Percentiles rank a stretch among this genome's conserved stretches.
phyloP scores from a whole-genome alignment of 306 rosid species.

The Fragaria ananassa region DNA sequence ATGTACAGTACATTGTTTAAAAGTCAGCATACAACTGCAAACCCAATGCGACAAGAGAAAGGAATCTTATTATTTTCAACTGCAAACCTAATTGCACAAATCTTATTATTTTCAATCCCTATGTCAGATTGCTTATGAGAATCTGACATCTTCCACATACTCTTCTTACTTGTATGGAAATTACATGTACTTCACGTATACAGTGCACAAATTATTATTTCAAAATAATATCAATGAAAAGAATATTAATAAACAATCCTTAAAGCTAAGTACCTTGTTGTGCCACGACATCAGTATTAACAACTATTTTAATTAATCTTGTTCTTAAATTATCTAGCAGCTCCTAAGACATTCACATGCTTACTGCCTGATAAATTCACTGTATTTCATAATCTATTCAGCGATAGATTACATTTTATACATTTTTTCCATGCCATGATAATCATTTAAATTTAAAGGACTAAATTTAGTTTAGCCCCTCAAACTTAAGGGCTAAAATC shows the following conservation, averaged over 20 bases:
- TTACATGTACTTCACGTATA: not conserved
- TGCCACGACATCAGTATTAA: not conserved
- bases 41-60: not conserved
- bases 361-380: not conserved
- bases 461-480: too few species aligned
- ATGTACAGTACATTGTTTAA: not conserved
- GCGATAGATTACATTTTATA: not conserved
- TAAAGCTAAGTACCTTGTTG: not conserved
- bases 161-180: not conserved
- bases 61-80: too few species aligned
- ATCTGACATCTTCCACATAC: not conserved
- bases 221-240: not conserved
- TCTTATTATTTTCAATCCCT: too few species aligned
- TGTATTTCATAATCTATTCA: not conserved
- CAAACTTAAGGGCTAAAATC: too few species aligned
- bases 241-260: not conserved
- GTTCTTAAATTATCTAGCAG: not conserved
- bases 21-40: not conserved
- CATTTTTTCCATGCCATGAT: not conserved
- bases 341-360: not conserved
- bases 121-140: not conserved
- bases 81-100: too few species aligned
- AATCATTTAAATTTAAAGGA: not conserved
- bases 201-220: not conserved
- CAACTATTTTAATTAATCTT: not conserved